Evolutionary conservation across 257 asterid species (phyloP).

Genomic region (Rauvolfia tetraphylla): DNA sequence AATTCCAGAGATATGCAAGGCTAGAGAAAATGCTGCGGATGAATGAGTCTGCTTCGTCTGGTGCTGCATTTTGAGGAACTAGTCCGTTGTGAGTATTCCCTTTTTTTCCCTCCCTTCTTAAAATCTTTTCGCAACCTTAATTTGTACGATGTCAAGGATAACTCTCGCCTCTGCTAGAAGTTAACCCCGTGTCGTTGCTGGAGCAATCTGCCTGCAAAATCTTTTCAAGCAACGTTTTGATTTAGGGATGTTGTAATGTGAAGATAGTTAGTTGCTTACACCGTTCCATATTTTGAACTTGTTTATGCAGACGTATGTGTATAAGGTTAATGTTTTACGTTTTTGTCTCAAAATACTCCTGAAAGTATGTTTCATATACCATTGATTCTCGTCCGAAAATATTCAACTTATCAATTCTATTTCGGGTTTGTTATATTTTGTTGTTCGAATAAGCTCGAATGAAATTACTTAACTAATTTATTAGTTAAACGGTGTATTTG

Average conservation of each 20-base stretch:
- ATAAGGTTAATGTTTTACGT: no score
- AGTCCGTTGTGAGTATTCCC: no score
- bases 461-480: no score
- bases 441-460: no score
- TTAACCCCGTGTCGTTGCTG: not conserved
- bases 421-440: no score
- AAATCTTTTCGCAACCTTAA: not conserved
- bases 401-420: no score
- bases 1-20: slow-evolving; percentile 28
- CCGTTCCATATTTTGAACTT: not conserved
- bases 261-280: not conserved
- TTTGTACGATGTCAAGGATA: not conserved
- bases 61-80: not conserved
- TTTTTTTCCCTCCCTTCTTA: no score
- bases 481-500: no score
- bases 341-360: no score
- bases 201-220: not conserved
- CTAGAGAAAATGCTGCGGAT: slow-evolving; percentile 7
- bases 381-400: no score
- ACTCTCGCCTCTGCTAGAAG: not conserved
- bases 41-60: not conserved
- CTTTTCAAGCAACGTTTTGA: not conserved
- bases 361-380: no score
- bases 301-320: no score
- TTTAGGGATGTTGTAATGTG: not conserved